Base-by-base conservation (phyloP, 2,329 filamentous ascomycete genomes). In the Fusarium redolens region DNA sequence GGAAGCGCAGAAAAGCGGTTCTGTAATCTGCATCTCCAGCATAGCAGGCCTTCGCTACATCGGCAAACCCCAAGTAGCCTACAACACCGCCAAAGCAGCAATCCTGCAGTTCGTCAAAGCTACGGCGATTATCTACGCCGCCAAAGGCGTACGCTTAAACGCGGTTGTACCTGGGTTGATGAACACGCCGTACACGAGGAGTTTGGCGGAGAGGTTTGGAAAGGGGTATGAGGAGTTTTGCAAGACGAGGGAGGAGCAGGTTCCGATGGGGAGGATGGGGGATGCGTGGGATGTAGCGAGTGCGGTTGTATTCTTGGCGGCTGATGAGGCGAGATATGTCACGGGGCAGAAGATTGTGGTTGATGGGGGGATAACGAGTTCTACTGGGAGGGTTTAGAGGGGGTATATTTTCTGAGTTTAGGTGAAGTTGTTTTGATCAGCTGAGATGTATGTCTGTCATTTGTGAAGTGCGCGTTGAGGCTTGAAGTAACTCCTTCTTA, bases 281-380 rank as follows among this genome's bases (percentile, higher is more conserved):
- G 86, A 88, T 76, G 86, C 88, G 1, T 88, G 87, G 81, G 90
- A 91, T 78, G 86, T 91, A 9, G 87, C 88, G 0, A 85, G 88
- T 77, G 84, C 88, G 2, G 88, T 85, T 9, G 75, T 88, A 17
- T 91, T 90, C 71, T 81, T 92, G 61, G 89, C 84, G 6, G 89
- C 87, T 40, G 85, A 88, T 50, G 88, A 90, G 68, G 87, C 89
- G 5, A 83, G 81, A 40, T 92, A 92, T 76, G 86, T 92, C 7
- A 92, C 89, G 2, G 90, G 89, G 1, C 84, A 87, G 75, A 84
- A 85, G 75, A 79, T 88, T 71, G 82, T 88, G 15, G 82, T 87
- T 7, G 85, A 86, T 77, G 85, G 85, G 0, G 85, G 84, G 0
- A 82, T 85, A 35, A 83, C 82, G 4, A 78, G 75, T 28, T 84